phyloP scores from a whole-genome alignment of 805 yeast species.

The Teunomyces funiuensis region DNA sequence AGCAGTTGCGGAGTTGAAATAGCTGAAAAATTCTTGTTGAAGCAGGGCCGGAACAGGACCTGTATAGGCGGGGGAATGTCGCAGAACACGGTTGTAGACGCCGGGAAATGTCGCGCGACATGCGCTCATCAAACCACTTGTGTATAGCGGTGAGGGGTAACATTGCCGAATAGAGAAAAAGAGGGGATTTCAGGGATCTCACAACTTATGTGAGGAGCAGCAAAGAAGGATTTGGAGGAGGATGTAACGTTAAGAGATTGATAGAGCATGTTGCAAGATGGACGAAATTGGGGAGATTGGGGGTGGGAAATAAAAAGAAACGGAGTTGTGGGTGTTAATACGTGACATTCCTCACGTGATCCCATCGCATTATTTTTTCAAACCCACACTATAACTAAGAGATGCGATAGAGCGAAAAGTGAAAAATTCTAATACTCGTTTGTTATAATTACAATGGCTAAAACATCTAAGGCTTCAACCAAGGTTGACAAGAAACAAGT shows the following conservation, averaged over 20 bases:
- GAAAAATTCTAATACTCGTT: conserved; percentile 3
- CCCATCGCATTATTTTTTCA: conserved; percentile 4
- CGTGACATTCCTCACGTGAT: not conserved
- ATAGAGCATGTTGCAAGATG: too few species aligned
- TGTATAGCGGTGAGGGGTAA: conserved; percentile 2
- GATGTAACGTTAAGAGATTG: too few species aligned
- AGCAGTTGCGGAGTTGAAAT: conserved; percentile 2
- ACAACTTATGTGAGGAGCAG: too few species aligned
- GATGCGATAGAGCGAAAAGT: conserved; percentile 2
- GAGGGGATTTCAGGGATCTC: not conserved
- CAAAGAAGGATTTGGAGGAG: too few species aligned
- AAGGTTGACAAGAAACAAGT: conserved; percentile 24
- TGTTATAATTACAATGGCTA: conserved; percentile 36
- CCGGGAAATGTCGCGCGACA: conserved; percentile 3
- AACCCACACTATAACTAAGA: not conserved
- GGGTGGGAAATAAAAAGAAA: not conserved
- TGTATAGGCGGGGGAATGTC: not conserved
- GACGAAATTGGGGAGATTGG: not conserved
- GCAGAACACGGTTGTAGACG: not conserved
- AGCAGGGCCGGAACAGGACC: conserved; percentile 2
- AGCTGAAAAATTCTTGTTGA: conserved; percentile 1
- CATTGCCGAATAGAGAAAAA: not conserved
- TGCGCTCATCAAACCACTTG: not conserved
- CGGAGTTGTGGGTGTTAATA: not conserved
- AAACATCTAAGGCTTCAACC: conserved; percentile 30